phyloP scores from a whole-genome alignment of 2,329 filamentous ascomycete genomes.

The Fusarium poae region DNA sequence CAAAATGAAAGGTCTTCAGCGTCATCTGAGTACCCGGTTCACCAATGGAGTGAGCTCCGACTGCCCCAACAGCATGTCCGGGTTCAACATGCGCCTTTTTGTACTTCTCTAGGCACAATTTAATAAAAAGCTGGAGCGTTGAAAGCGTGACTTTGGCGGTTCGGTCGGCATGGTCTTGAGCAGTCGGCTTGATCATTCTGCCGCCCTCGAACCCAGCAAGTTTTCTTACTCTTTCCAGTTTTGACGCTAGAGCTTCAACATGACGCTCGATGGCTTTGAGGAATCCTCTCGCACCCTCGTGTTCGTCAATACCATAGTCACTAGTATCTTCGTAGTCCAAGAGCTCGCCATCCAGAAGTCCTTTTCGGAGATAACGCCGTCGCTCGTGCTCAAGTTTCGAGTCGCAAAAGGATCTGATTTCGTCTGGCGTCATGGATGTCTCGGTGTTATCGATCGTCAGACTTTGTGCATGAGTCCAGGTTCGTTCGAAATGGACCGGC shows the following conservation, averaged over 20 bases:
- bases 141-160: conserved; percentile 85
- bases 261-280: conserved; percentile 82
- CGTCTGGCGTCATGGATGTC: conserved; percentile 76
- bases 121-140: conserved; percentile 82
- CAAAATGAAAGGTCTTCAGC: conserved; percentile 99
- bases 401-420: conserved; percentile 78
- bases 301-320: conserved; percentile 78
- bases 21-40: conserved; percentile 99
- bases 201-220: conserved; percentile 63
- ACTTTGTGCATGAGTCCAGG: conserved; percentile 84
- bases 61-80: conserved; percentile 94
- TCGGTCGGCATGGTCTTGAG: conserved; percentile 69
- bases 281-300: conserved; percentile 86
- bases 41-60: conserved; percentile 97
- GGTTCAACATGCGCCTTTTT: conserved; percentile 92
- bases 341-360: conserved; percentile 70
- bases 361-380: conserved; percentile 70
- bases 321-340: conserved; percentile 78
- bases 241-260: conserved; percentile 72
- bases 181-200: conserved; percentile 37
- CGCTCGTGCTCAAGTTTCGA: conserved; percentile 77
- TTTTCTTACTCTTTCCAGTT: conserved; percentile 67
- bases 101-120: conserved; percentile 88
- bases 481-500: conserved; percentile 91
- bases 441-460: conserved; percentile 85